These are phyloP conservation scores for Colletotrichum simmondsii DNA, from an alignment of 2,329 filamentous ascomycete genomes.

Conservation along the genomic window DNA sequence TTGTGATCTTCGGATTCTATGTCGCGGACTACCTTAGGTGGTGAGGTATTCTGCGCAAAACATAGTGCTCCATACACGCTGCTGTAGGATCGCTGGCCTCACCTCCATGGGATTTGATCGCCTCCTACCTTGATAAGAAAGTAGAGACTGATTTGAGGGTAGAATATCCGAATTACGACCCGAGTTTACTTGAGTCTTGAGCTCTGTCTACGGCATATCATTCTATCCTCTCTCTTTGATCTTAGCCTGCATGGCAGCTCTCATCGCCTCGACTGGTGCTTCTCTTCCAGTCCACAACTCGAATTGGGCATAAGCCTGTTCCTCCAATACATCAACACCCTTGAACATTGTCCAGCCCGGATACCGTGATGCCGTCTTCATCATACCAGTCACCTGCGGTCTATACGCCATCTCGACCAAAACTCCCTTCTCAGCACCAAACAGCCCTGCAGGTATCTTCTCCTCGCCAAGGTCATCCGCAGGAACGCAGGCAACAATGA, in stretches of 20 bases:
- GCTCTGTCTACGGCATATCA: no score
- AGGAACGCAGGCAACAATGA: slow-evolving; percentile 4
- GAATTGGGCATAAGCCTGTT: slow-evolving; percentile 9
- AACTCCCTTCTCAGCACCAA: not conserved
- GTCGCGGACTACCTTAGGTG: no score
- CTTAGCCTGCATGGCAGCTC: not conserved
- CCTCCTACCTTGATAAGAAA: no score
- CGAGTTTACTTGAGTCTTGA: no score
- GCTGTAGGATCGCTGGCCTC: no score
- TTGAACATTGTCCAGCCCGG: not conserved
- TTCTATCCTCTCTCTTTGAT: not conserved
- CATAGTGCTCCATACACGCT: no score
- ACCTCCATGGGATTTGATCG: no score
- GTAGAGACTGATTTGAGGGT: no score
- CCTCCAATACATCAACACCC: slow-evolving; percentile 10
- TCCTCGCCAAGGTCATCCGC: not conserved
- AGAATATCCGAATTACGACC: no score
- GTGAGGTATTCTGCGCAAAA: no score
- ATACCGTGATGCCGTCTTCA: not conserved
- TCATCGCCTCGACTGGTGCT: not conserved
- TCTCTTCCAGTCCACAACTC: not conserved
- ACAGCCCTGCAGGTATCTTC: not conserved
- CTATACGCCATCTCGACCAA: slow-evolving; percentile 10
- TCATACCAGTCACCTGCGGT: slow-evolving; percentile 9
- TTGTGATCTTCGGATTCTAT: no score